phyloP scores from a whole-genome alignment of 2,329 filamentous ascomycete genomes.

The Thielaviopsis cerberus region DNA sequence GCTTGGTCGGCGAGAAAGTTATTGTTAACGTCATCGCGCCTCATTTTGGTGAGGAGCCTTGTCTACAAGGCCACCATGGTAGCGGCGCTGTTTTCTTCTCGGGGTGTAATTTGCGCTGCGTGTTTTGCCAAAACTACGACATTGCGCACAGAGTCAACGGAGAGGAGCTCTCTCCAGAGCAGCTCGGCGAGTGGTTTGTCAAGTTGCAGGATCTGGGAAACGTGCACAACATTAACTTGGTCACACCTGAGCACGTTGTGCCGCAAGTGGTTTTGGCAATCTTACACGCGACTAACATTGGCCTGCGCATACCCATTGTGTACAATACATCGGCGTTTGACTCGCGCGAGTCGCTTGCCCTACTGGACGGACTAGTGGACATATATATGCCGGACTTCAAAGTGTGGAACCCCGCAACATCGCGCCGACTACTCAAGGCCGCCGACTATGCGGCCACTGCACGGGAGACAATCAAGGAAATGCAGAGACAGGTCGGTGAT shows the following conservation, averaged over 20 bases:
- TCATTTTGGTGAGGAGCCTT: conserved; percentile 73
- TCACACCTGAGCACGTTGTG: conserved; percentile 74
- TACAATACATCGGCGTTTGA: conserved; percentile 79
- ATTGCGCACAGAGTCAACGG: conserved; percentile 70
- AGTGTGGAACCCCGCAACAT: conserved; percentile 50
- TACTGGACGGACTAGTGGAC: conserved; percentile 64
- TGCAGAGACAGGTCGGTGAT: conserved; percentile 69
- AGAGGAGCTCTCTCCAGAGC: conserved; percentile 58
- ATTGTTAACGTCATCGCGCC: conserved; percentile 74
- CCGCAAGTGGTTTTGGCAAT: conserved; percentile 66
- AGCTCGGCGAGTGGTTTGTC: conserved; percentile 65
- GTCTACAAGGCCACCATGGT: conserved; percentile 64
- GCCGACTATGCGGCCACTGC: conserved; percentile 57
- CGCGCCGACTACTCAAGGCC: conserved; percentile 56
- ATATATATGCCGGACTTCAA: conserved; percentile 86
- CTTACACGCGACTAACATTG: conserved; percentile 50
- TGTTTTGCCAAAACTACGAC: conserved; percentile 67
- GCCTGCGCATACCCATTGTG: conserved; percentile 53
- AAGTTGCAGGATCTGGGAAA: conserved; percentile 64
- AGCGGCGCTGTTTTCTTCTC: conserved; percentile 69
- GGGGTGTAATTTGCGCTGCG: conserved; percentile 54
- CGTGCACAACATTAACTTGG: conserved; percentile 79
- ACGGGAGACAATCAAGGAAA: conserved; percentile 57
- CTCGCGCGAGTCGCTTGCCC: conserved; percentile 48
- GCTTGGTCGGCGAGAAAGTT: conserved; percentile 55